phyloP scores from a whole-genome alignment of 2,329 filamentous ascomycete species.

The Elsinoe perseae region DNA sequence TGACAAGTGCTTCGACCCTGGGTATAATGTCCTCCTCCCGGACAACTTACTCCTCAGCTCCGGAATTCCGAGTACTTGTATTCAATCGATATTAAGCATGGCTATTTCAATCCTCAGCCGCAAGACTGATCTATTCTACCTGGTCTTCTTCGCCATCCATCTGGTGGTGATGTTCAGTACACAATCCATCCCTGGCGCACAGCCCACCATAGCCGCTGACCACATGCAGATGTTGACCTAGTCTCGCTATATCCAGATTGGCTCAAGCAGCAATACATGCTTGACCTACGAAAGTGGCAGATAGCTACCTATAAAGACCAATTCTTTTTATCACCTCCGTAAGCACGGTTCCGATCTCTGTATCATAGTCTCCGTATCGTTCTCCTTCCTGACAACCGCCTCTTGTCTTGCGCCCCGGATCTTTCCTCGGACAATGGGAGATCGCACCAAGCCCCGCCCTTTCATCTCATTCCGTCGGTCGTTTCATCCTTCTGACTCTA shows the following conservation, averaged over 20 bases:
- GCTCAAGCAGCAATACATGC: constrained; percentile 43
- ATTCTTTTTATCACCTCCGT: constrained; percentile 53
- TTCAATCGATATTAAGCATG: constrained; percentile 20
- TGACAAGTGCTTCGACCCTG: too few species aligned
- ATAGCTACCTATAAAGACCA: constrained; percentile 54
- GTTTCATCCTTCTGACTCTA: too few species aligned
- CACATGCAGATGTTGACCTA: constrained; percentile 48
- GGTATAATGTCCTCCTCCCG: too few species aligned
- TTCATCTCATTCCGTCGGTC: too few species aligned
- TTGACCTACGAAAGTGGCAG: constrained; percentile 48
- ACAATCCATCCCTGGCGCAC: constrained; percentile 20
- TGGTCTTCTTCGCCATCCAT: constrained; percentile 56
- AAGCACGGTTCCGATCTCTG: constrained; percentile 18
- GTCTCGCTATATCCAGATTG: constrained; percentile 46
- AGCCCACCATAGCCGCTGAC: constrained; percentile 9
- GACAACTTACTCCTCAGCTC: not conserved
- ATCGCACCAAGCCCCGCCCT: too few species aligned
- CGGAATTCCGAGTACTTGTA: not conserved
- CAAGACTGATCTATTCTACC: constrained; percentile 43
- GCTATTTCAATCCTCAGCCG: constrained; percentile 29
- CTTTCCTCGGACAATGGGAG: too few species aligned
- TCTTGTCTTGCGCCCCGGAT: too few species aligned
- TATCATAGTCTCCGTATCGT: too few species aligned
- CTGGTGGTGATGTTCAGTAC: constrained; percentile 55
- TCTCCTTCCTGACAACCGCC: too few species aligned